Evolutionary conservation across 2,329 filamentous ascomycete genomes (phyloP), one percentile per base, ranked within the genome.

Genomic region (Fusarium phyllophilum): DNA sequence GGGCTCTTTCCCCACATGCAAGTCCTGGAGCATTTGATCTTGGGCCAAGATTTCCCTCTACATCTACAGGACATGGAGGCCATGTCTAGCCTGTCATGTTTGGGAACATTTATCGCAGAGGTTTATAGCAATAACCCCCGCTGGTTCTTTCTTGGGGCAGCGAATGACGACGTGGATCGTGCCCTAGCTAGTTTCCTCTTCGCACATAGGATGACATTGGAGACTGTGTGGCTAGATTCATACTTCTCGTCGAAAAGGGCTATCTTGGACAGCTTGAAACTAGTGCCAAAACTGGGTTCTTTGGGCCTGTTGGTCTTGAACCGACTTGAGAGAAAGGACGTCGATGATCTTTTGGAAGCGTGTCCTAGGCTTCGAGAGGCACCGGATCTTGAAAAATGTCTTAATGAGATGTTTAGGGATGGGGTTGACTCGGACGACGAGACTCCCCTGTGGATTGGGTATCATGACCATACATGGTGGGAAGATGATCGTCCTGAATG

Each of bases 331-430:
- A 13, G 42, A 5, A 38, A 49, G 2, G 72, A 66, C 3, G 2
- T 74, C 2, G 44, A 65, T 4, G 22, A 33, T n/a, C 61, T 74
- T 0, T 29, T 70, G 14, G 31, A 62, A 2, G 18, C 61, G 1
- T 74, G 72, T 10, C 64, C 68, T 12, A 42, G 38, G n/a, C 72
- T 74, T 22, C 26, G 4, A 22, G 14, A 18, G 34, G 24, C 14
- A 8, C 12, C 6, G 2, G 5, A 26, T 22, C 5, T 29, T n/a
- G 13, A 29, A 1, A 1, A 29, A 0, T 0, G 8, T 36, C 10
- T 29, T n/a, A 14, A 38, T 8, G 3, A 1, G 3, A n/a, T 20
- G 8, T 6, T 36, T 24, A 10, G 7, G 3, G 18, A 6, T 11
- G 24, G 1, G 8, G 17, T 8, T 38, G 2, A 1, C 8, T 18